Base-by-base conservation (phyloP, 306 rosid species). In the Quercus wislizeni region DNA sequence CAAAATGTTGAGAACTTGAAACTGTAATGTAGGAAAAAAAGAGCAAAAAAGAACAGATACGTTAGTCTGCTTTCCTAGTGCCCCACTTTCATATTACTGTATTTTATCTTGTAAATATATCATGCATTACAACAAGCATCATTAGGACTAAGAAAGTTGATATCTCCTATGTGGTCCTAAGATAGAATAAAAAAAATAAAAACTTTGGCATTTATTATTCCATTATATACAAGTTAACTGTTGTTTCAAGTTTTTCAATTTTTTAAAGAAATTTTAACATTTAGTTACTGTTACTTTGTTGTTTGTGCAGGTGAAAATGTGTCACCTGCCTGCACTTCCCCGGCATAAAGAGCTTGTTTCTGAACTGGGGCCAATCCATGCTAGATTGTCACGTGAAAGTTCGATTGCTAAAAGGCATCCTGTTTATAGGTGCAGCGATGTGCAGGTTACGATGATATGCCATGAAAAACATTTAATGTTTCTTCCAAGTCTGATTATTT, bases 361-460 rank as follows among this genome's bases (percentile, higher is more conserved):
- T 79, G 88, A 78, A 65, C 88, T 95, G 71, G 67, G 82, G 54
- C 93, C 98, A n/a, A 74, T 93, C 85, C 98, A 95, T 77, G 92
- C 96, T 28, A 87, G 33, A 82, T 83, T 95, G 80, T 68, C 89
- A 25, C 61, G 43, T 2, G 89, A 89, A 83, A 59, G 85, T 78
- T 85, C 91, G 68, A 38, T 75, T 70, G 97, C 97, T 79, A 83
- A 75, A 84, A 93, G 75, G 86, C 96, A 89, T 84, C 99, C 96
- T 74, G 88, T 95, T 83, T 89, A 93, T 88, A 90, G 90, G 91
- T 93, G 94, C 93, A 93, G 74, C 79, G 94, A 95, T 88, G 77
- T 82, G 68, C 97, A 95, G 99, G 99, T 92, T 85, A 62, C 68
- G 74, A 74, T 62, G 74, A 81, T 76, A 85, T 59, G 64, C 30